A percentile compares a stretch with the other conserved stretches of the same genome.
Evolutionary conservation across 2,329 filamentous ascomycete genomes (phyloP).

Genomic region (Ceratocystiopsis minuta): DNA sequence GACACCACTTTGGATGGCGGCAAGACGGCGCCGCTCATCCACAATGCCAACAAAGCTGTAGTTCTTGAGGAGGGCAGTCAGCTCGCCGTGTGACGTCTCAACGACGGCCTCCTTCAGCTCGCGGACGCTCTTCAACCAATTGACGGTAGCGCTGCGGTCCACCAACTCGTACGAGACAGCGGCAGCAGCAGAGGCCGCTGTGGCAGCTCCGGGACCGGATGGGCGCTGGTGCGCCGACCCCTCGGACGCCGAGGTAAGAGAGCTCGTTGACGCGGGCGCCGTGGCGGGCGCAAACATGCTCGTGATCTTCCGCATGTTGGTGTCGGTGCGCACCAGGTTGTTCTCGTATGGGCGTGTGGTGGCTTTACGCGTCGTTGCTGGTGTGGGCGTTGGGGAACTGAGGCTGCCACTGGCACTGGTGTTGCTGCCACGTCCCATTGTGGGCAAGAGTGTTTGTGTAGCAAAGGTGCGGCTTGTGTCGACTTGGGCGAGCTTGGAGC

Average conservation of each 20-base stretch:
- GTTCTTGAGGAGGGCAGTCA: slow-evolving; percentile 72
- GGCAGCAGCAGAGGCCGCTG: slow-evolving; percentile 15
- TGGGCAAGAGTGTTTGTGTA: slow-evolving; percentile 65
- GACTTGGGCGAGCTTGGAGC: slow-evolving; percentile 61
- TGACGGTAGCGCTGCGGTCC: slow-evolving; percentile 50
- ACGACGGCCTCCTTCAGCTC: slow-evolving; percentile 67
- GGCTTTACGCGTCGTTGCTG: slow-evolving; percentile 14
- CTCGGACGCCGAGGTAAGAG: too few species aligned
- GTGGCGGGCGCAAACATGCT: slow-evolving; percentile 63
- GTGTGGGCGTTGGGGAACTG: slow-evolving; percentile 11
- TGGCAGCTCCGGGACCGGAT: too few species aligned
- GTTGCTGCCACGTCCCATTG: slow-evolving; percentile 2
- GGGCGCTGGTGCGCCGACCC: too few species aligned
- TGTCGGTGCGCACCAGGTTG: slow-evolving; percentile 78
- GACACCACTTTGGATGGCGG: slow-evolving; percentile 83
- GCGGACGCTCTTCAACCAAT: slow-evolving; percentile 69
- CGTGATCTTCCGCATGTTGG: slow-evolving; percentile 81
- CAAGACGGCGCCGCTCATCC: slow-evolving; percentile 69
- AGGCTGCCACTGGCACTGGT: slow-evolving; percentile 12
- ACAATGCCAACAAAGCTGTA: slow-evolving; percentile 91
- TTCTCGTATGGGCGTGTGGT: slow-evolving; percentile 55
- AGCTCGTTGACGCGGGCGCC: slow-evolving; percentile 10
- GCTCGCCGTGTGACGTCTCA: slow-evolving; percentile 61
- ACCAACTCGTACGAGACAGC: slow-evolving; percentile 52
- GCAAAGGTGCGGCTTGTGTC: slow-evolving; percentile 89